phyloP scores from a whole-genome alignment of 768 basidiomycete genomes.

The Termitomyces sp. region DNA sequence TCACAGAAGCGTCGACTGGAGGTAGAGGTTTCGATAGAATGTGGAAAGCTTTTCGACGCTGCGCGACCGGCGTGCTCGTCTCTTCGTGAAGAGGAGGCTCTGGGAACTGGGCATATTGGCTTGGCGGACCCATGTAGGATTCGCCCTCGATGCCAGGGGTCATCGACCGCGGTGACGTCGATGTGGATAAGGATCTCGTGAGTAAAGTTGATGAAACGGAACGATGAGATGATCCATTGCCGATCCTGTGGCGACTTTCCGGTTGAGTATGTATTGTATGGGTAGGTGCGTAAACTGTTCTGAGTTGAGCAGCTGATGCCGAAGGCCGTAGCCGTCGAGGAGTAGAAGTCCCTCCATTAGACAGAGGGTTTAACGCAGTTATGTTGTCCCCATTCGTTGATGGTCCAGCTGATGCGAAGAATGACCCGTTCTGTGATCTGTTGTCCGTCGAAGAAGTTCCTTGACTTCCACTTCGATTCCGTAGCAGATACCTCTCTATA shows the following conservation, averaged over 20 bases:
- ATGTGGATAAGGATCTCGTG: slow-evolving; percentile 55
- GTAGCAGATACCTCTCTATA: slow-evolving; percentile 79
- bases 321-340: slow-evolving; percentile 69
- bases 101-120: slow-evolving; percentile 68
- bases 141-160: slow-evolving; percentile 40
- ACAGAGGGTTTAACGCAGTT: slow-evolving; percentile 40
- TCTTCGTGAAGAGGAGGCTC: slow-evolving; percentile 56
- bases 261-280: slow-evolving; percentile 30
- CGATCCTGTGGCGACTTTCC: slow-evolving; percentile 58
- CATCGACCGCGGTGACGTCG: slow-evolving; percentile 41
- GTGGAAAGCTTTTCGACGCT: slow-evolving; percentile 67
- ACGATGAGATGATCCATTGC: slow-evolving; percentile 60
- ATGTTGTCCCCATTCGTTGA: slow-evolving; percentile 56
- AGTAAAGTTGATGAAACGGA: slow-evolving; percentile 37
- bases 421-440: slow-evolving; percentile 56
- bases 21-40: slow-evolving; percentile 56
- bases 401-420: slow-evolving; percentile 44
- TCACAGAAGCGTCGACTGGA: slow-evolving; percentile 31
- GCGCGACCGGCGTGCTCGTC: slow-evolving; percentile 48
- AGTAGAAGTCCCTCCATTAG: slow-evolving; percentile 49
- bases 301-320: slow-evolving; percentile 73
- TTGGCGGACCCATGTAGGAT: slow-evolving; percentile 60
- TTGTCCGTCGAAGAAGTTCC: slow-evolving; percentile 71
- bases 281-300: slow-evolving; percentile 36
- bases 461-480: slow-evolving; percentile 80